Evolutionary conservation across 108 stramenopile species (phyloP).

Genomic region (Cyclotella baltica): DNA sequence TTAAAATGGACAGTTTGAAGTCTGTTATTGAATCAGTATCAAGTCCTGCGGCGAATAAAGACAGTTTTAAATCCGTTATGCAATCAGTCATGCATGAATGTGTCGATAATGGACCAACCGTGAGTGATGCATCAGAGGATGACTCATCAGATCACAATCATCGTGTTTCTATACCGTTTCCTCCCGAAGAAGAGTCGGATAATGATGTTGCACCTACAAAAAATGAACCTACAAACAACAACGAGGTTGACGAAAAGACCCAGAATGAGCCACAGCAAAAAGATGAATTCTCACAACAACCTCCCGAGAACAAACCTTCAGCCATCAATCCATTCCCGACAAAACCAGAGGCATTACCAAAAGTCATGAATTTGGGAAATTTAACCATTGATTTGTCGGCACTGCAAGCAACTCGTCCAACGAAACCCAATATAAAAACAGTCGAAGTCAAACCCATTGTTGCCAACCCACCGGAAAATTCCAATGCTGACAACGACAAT

Average conservation of each 20-base stretch:
- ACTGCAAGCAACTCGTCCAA: slow-evolving; percentile 26
- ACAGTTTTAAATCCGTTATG: too few relatives aligned
- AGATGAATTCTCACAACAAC: not conserved
- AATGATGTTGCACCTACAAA: not conserved
- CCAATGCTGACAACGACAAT: not conserved
- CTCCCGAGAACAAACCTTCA: not conserved
- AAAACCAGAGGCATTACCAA: slow-evolving; percentile 3
- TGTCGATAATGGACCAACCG: not conserved
- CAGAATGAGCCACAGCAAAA: not conserved
- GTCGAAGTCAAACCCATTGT: slow-evolving; percentile 8
- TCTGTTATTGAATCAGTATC: too few relatives aligned
- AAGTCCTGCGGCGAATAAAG: not conserved
- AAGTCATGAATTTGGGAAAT: slow-evolving; percentile 9
- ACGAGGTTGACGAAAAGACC: not conserved
- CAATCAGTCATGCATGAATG: slow-evolving; percentile 14
- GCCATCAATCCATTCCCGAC: not conserved
- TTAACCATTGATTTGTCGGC: slow-evolving; percentile 32
- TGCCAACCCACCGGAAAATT: not conserved
- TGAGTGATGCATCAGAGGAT: not conserved
- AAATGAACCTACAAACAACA: not conserved
- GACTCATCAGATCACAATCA: not conserved
- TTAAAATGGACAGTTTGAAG: not conserved
- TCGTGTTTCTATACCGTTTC: too few relatives aligned
- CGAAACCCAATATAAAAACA: slow-evolving; percentile 15
- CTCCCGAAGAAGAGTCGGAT: not conserved